Base-by-base conservation (phyloP, 805 yeast genomes). In the Kazachstania viticola region DNA sequence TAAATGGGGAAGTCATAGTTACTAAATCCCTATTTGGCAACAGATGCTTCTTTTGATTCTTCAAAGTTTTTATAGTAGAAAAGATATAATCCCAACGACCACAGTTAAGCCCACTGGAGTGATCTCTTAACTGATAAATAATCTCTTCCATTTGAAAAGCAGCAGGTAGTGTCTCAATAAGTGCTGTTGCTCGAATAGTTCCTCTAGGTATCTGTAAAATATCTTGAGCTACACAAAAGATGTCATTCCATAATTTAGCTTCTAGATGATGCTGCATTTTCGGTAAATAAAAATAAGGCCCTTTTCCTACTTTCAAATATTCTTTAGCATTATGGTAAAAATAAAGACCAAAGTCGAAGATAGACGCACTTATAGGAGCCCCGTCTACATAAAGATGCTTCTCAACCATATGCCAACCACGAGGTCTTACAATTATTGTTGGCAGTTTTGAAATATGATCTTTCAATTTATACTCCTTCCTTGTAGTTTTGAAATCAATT, bases 21-120 rank as follows among this genome's bases (percentile, higher is more conserved):
- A 80, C 87, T 49, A 70, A 79, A 36, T 74, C 73, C 56, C 93
- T 66, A 61, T 80, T 81, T 14, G 93, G 91, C 40, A 80, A 62
- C 37, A 80, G 65, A 48, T 73, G 76, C 29, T 68, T 69, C 31
- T 73, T 69, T 46, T 73, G 71, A 58, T 75, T 77, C 61, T 85
- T 71, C 44, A 80, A 67, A 25, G 79, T 65, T 59, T 80, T 80
- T 56, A 80, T 79, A 39, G 82, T 77, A 27, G 81, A 74, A 62
- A 80, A 80, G 58, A 80, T 79, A 61, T 80, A 80, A 58, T 80
- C 93, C 88, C 88, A 80, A 61, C 93, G 71, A 46, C 93, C 93
- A 67, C 91, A 80, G 62, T 80, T 80, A 56, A 80, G 67, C 35
- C 88, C 93, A 9, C 80, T 69, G 33, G 80, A 76, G 56, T 80